Evolutionary conservation across 2,329 filamentous ascomycete genomes (phyloP), one percentile per base, ranked within the genome.

Genomic region (Phaeoacremonium minimum): DNA sequence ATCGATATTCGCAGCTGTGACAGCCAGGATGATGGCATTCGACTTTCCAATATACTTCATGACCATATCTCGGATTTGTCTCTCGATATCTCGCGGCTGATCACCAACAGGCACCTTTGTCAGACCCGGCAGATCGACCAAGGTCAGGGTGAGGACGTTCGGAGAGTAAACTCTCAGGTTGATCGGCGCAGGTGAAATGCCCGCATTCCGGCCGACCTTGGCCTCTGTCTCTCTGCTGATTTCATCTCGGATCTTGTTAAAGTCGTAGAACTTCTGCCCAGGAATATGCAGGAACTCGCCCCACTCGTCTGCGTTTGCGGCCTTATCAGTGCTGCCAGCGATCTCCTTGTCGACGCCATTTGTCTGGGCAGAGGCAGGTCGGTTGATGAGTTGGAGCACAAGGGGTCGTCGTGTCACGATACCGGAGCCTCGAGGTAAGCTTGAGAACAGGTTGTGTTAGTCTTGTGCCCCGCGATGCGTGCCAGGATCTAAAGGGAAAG

Each of bases 81-180:
- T 97, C 72, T 98, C 93, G 55, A 98, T 98, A 57, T 98, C 93
- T 52, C 86, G 83, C 7, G 93, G 93, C 60, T 98, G 93, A 60
- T 98, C 93, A 48, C 93, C 93, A 60, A 98, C 97, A 18, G 93
- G 93, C 41, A 96, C 90, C 83, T 87, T 97, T 53, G 93, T 98
- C 57, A 98, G 69, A 51, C 93, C 93, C 4, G 93, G 93, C 55
- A 98, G 66, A 73, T 98, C 93, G 43, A 98, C 93, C 52, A 98
- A 71, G 3, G 93, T 98, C 64, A 98, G 72, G 64, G 94, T 98
- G 43, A 98, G 77, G 42, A 98, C 93, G 61, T 96, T 85, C 16
- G 93, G 90, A 31, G 93, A 97, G 69, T 95, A 98, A 46, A 98
- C 93, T 61, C 97, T 97, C 49, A 98, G 77, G 66, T 98, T 97